Evolutionary conservation across 2,329 filamentous ascomycete genomes (phyloP), one percentile per base, ranked within the genome.

Genomic region (Fusarium irregulare): DNA sequence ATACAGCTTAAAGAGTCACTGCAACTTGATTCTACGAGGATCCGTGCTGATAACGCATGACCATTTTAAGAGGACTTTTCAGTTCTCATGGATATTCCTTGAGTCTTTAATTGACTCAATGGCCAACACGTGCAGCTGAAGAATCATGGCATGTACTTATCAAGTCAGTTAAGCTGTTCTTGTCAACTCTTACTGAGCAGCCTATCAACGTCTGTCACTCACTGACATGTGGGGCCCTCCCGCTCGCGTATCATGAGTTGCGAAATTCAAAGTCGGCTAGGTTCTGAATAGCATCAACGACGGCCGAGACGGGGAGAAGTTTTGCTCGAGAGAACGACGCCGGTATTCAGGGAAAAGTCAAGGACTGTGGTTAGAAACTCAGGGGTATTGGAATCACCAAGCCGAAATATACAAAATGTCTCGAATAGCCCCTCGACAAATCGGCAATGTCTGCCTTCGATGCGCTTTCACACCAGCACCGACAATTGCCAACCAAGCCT

Each of bases 361-460:
- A 42, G 18, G 16, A 14, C 34, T 34, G 28, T 9, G 25, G 16
- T 4, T 27, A 25, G 21, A 14, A 45, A 8, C 11, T 34, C 12
- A n/a, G 12, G 8, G 21, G 2, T 7, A 6, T 16, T n/a, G 14
- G 6, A 16, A 51, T 47, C n/a, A 4, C 25, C 23, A 12, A 11
- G 34, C 47, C 27, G 30, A 13, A 34, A 23, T 10, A 59, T 16
- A 56, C 41, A 77, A 64, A n/a, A 84, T 85, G 82, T 81, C 80
- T 49, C 78, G 78, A 74, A 75, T 78, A 59, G 73, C 60, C 34
- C 72, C 77, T 16, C 75, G 76, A 23, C 73, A 75, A 54, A 69
- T 80, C 32, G 73, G 79, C 70, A 78, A 81, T 59, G 68, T 84
- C 56, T 86, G 84, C 77, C 81, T 82, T 55, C 77, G 80, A 51